Percentiles rank a stretch among this genome's conserved stretches.
These are phyloP conservation scores for Tricholomella constricta DNA, from an alignment of 768 basidiomycete genomes.

Conservation along the genomic window DNA sequence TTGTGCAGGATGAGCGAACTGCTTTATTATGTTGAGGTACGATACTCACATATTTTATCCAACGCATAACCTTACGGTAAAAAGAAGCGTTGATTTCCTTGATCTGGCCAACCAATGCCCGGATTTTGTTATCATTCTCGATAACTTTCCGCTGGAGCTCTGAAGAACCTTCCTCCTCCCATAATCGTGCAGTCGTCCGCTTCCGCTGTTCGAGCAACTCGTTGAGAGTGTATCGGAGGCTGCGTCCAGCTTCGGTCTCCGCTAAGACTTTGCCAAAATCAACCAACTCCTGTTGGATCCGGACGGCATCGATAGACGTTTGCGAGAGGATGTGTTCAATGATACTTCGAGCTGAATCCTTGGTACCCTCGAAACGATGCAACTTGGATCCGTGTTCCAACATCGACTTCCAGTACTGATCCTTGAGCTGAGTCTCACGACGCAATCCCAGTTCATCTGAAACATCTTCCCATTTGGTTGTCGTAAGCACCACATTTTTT, in stretches of 20 bases:
- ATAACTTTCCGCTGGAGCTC: background rate
- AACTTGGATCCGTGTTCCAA: constrained; percentile 14
- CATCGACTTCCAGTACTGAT: constrained; percentile 20
- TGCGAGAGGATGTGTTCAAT: constrained; percentile 15
- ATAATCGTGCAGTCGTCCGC: background rate
- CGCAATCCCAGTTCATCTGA: constrained; percentile 5
- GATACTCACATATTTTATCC: too few relatives aligned
- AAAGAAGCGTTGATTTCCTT: constrained; percentile 16
- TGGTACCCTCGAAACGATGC: constrained; percentile 14
- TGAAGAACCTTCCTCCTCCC: background rate
- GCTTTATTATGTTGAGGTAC: too few relatives aligned
- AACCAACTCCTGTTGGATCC: constrained; percentile 18
- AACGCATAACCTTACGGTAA: constrained; percentile 13
- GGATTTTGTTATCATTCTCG: constrained; percentile 16
- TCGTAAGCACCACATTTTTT: constrained; percentile 48
- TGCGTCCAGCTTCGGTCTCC: constrained; percentile 16
- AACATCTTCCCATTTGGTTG: constrained; percentile 50
- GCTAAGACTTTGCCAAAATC: constrained; percentile 14
- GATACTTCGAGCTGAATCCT: constrained; percentile 15
- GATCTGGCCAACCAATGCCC: constrained; percentile 14
- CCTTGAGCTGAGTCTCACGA: constrained; percentile 17
- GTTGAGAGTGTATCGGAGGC: constrained; percentile 13
- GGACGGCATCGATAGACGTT: constrained; percentile 12
- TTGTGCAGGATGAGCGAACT: too few relatives aligned
- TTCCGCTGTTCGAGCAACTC: constrained; percentile 17